Evolutionary conservation across 805 yeast species (phyloP).

Genomic region (Ogataea sp.): DNA sequence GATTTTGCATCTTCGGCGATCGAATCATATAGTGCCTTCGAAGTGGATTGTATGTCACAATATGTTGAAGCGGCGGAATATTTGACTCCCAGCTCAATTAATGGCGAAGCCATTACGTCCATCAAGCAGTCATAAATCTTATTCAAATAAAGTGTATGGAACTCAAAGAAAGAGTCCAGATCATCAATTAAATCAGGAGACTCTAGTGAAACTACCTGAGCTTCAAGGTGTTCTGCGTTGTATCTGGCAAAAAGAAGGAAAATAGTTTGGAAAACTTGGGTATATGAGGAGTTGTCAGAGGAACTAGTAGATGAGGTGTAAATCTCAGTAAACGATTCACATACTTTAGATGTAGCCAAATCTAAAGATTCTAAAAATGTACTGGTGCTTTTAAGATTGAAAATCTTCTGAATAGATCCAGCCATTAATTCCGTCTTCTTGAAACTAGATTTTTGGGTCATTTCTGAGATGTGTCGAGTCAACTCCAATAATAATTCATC

Average conservation of each 20-base stretch:
- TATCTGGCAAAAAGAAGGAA: background rate
- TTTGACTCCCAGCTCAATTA: background rate
- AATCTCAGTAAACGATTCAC: too few species aligned
- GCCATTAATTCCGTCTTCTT: background rate
- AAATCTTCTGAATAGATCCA: background rate
- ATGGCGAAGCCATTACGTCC: too few species aligned
- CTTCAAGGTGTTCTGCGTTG: background rate
- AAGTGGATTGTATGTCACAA: background rate
- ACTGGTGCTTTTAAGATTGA: background rate
- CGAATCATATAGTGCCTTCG: background rate
- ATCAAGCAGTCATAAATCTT: too few species aligned
- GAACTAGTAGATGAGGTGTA: too few species aligned
- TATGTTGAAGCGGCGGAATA: background rate
- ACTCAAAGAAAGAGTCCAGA: background rate
- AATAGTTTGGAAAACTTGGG: too few species aligned
- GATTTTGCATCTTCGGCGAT: background rate
- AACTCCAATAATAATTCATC: slow-evolving; percentile 13
- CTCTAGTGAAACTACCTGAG: background rate
- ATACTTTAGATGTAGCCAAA: background rate
- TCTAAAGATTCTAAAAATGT: slow-evolving; percentile 1
- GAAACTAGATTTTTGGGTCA: background rate
- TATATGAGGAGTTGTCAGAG: too few species aligned
- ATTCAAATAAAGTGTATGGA: background rate
- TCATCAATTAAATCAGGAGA: background rate
- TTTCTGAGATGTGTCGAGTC: slow-evolving; percentile 1